Percentiles rank a stretch among this genome's conserved stretches.
Conservation (phyloP, 2,329 filamentous ascomycete genomes). For the Albophoma yamanashiensis region DNA sequence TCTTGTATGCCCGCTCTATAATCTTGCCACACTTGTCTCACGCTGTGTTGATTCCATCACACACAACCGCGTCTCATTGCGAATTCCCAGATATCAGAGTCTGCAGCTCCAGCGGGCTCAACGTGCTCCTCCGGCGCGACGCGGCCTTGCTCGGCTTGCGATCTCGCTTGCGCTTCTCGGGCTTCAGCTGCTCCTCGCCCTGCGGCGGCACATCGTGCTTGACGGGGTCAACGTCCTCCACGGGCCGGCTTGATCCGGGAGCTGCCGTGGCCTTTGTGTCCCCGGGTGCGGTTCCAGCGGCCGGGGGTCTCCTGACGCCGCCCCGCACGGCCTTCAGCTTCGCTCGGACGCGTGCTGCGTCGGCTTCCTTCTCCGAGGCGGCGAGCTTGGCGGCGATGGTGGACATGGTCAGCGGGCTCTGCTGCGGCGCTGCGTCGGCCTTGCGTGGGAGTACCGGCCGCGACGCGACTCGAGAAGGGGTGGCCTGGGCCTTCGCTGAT, state of each 20-base stretch:
- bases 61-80: constrained; percentile 7
- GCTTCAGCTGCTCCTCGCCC: constrained; percentile 12
- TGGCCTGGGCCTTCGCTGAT: constrained; percentile 10
- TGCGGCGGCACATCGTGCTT: constrained; percentile 18
- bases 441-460: constrained; percentile 20
- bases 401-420: constrained; percentile 50
- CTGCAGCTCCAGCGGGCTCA: constrained; percentile 66
- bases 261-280: not conserved
- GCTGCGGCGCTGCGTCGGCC: constrained; percentile 22
- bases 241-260: not conserved
- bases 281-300: not conserved
- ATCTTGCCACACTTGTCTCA: not conserved
- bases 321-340: constrained; percentile 45
- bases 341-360: constrained; percentile 51
- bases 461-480: constrained; percentile 7
- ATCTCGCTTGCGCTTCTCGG: constrained; percentile 38
- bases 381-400: constrained; percentile 53
- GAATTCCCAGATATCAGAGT: constrained; percentile 44
- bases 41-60: not conserved
- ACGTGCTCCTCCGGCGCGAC: constrained; percentile 59
- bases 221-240: constrained; percentile 22
- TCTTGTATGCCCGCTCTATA: not conserved
- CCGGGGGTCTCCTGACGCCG: constrained; percentile 13
- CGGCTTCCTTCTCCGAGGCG: constrained; percentile 52
- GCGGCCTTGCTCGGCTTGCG: constrained; percentile 42